Percentiles rank a stretch among this genome's conserved stretches.
These are phyloP conservation scores for Tolypocladium sp. DNA, from an alignment of 2,329 filamentous ascomycete species.

Conservation along the genomic window DNA sequence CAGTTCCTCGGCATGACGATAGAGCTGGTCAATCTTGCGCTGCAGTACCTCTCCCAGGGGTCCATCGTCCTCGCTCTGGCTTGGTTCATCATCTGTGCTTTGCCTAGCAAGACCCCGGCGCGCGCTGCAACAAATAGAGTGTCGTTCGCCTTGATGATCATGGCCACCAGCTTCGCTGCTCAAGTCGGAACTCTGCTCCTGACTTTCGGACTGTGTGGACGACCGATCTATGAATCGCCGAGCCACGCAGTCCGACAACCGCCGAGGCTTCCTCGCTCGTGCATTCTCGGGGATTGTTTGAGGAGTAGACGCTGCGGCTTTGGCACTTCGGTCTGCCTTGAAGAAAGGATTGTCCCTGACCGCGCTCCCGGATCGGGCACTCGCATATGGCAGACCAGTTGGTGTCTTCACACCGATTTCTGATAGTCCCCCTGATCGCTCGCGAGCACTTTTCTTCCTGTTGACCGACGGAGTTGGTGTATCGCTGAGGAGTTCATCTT, in stretches of 20 bases:
- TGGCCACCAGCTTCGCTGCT: slow-evolving; percentile 17
- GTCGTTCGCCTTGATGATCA: slow-evolving; percentile 14
- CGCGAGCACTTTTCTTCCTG: background rate
- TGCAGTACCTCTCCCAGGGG: slow-evolving; percentile 9
- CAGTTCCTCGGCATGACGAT: slow-evolving; percentile 23
- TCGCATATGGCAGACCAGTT: background rate
- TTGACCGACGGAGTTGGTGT: background rate
- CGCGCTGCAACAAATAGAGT: slow-evolving; percentile 21
- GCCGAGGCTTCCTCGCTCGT: slow-evolving; percentile 9
- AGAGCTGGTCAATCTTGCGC: slow-evolving; percentile 17
- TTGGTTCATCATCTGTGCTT: background rate
- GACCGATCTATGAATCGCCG: slow-evolving; percentile 8
- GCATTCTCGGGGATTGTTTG: slow-evolving; percentile 10
- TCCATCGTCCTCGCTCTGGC: background rate
- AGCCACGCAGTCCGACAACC: slow-evolving; percentile 21
- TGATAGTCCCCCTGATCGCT: background rate
- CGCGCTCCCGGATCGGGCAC: slow-evolving; percentile 2
- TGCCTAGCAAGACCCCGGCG: slow-evolving; percentile 4
- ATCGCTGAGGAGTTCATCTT: background rate
- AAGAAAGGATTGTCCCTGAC: slow-evolving; percentile 23
- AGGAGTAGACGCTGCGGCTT: slow-evolving; percentile 11
- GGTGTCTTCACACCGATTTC: background rate
- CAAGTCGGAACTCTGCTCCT: slow-evolving; percentile 16
- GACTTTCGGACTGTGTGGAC: slow-evolving; percentile 4
- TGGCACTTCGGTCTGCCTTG: slow-evolving; percentile 16